Conservation (phyloP, 2,329 filamentous ascomycete genomes). For the Pseudocercospora cruenta region DNA sequence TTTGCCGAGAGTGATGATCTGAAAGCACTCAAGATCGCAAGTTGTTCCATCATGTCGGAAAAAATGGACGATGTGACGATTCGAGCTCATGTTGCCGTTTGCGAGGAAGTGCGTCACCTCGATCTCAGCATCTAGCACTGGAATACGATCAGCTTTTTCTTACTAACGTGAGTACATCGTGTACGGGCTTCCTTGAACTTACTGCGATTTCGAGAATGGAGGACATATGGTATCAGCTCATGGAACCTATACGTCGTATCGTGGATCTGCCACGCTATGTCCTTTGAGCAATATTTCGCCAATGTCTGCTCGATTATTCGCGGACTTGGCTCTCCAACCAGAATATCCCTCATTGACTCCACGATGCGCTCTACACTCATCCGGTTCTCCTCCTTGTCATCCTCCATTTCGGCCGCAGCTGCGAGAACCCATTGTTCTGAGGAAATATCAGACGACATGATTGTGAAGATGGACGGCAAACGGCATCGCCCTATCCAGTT, state of each 20-base stretch:
- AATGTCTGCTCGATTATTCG: slow-evolving; percentile 5
- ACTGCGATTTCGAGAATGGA: slow-evolving; percentile 2
- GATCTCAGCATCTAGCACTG: slow-evolving; percentile 6
- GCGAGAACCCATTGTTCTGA: not conserved
- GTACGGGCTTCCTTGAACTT: not conserved
- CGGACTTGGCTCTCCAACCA: slow-evolving; percentile 7
- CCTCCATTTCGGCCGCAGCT: not conserved
- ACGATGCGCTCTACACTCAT: not conserved
- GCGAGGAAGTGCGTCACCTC: slow-evolving; percentile 10
- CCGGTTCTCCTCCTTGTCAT: not conserved
- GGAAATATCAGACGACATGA: not conserved
- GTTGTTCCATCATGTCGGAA: slow-evolving; percentile 1
- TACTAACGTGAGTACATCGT: not conserved
- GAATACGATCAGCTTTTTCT: not conserved
- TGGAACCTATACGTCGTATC: slow-evolving; percentile 1
- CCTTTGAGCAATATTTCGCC: slow-evolving; percentile 3
- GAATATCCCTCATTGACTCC: slow-evolving; percentile 5
- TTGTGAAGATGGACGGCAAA: not conserved
- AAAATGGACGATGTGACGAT: slow-evolving; percentile 13
- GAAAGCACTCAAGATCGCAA: slow-evolving; percentile 12
- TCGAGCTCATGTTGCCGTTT: slow-evolving; percentile 9
- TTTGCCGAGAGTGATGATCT: slow-evolving; percentile 9
- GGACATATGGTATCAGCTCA: slow-evolving; percentile 11
- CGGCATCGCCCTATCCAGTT: not conserved
- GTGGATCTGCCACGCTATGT: slow-evolving; percentile 9